phyloP scores from a whole-genome alignment of 139 green algal species.

The Chlorokybus atmophyticus region DNA sequence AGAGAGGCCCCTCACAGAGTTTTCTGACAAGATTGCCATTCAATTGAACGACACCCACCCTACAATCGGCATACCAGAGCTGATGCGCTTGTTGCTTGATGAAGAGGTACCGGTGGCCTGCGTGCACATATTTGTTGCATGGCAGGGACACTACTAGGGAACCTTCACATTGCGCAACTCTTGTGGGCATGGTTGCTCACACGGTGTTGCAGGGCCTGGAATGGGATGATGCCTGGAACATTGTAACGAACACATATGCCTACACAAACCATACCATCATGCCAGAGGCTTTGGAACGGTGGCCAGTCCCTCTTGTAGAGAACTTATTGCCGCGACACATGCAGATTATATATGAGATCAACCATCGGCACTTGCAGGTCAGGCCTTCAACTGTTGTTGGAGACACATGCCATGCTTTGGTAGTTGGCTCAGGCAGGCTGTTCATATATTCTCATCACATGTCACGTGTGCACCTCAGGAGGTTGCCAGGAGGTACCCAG shows the following conservation, averaged over 20 bases:
- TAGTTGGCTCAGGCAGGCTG: not conserved
- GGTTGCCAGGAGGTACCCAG: slow-evolving; percentile 35
- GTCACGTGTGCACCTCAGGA: slow-evolving; percentile 3
- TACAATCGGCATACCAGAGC: slow-evolving; percentile 80
- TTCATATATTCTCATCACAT: not conserved
- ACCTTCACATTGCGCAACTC: not conserved
- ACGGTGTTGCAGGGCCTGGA: slow-evolving; percentile 42
- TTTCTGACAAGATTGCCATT: slow-evolving; percentile 52
- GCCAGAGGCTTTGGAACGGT: slow-evolving; percentile 88
- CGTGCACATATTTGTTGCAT: not conserved
- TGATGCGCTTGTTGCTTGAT: slow-evolving; percentile 97
- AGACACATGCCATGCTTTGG: not conserved
- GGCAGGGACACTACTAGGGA: not conserved
- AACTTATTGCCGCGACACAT: slow-evolving; percentile 78
- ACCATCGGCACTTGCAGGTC: slow-evolving; percentile 89
- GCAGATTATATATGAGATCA: slow-evolving; percentile 99
- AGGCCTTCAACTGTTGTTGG: not conserved
- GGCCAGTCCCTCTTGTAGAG: slow-evolving; percentile 31
- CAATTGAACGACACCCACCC: slow-evolving; percentile 98
- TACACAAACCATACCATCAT: slow-evolving; percentile 88
- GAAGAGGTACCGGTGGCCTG: slow-evolving; percentile 40
- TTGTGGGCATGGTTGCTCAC: not conserved
- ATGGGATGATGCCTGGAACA: slow-evolving; percentile 84
- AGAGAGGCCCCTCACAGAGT: not conserved
- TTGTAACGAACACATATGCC: slow-evolving; percentile 46